Evolutionary conservation across 129 eudicot genomes (phyloP), one percentile per base, ranked within the genome.

Genomic region (Lactuca sativa): DNA sequence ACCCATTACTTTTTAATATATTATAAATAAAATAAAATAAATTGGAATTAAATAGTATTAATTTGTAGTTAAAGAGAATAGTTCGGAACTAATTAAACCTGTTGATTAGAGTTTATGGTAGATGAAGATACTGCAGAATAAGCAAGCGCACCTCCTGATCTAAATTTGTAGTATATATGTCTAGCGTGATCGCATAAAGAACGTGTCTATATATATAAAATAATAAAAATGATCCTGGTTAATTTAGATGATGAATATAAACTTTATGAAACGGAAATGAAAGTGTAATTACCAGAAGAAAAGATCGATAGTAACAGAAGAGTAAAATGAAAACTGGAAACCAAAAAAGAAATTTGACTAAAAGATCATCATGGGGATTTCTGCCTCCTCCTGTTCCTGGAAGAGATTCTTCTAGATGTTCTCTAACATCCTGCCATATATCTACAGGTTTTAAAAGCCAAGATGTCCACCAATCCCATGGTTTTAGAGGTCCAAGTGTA

Each of bases 381-480:
- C 83, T 73, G 17, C 98, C 96, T 76, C 98, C 90, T 77, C 85
- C 78, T 60, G 98, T 89, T 60, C 98, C 95, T 33, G 96, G 98
- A 16, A 92, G 98, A 63, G 96, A 76, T 64, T 79, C 96, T 64
- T 81, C 85, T 63, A 92, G 80, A 53, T 76, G 76, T 59, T 74
- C 77, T 79, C 98, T 82, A 30, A 79, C 86, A 61, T 81, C 86
- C 89, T 92, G 98, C 98, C 98, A 92, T 59, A 85, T 88, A 73
- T 92, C 98, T 69, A 92, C 98, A 72, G 98, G 98, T 80, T 89
- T 92, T 56, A 92, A 74, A 69, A 92, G 95, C 98, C 96, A 92
- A 16, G 90, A 89, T 43, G 98, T 92, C 96, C 96, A 92, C 98
- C 98, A 92, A 78, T 92, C 98, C 98, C 98, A 92, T 64, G 98